phyloP scores from a whole-genome alignment of 371 early-diverging fungal genomes.

The Blastocladiella emersonii region DNA sequence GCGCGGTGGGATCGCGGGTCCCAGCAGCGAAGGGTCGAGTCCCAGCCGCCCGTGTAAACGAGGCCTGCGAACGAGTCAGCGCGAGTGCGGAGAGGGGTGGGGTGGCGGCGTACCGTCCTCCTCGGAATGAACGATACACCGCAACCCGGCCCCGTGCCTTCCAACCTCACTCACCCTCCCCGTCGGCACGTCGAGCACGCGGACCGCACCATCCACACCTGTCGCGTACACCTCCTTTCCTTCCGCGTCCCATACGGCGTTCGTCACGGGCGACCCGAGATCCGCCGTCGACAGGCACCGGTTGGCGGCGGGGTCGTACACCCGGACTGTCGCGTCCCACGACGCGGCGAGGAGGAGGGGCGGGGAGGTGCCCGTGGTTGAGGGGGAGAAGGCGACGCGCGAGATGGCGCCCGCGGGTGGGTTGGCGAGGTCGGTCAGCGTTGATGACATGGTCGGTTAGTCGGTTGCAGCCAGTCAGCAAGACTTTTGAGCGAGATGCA shows the following conservation, averaged over 20 bases:
- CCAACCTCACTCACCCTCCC: conserved; percentile 33
- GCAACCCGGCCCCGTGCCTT: conserved; percentile 26
- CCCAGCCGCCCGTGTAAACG: conserved; percentile 79
- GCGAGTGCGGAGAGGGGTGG: conserved; percentile 4
- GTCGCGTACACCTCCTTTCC: conserved; percentile 38
- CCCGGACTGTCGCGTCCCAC: conserved; percentile 77
- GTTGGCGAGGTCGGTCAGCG: too few species aligned
- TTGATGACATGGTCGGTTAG: too few species aligned
- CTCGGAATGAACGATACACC: conserved; percentile 13
- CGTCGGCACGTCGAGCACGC: conserved; percentile 44
- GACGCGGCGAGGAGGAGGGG: conserved; percentile 56
- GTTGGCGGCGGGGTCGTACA: conserved; percentile 60
- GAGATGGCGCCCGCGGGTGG: conserved; percentile 83
- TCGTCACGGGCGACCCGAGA: conserved; percentile 55
- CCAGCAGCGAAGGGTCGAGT: conserved; percentile 65
- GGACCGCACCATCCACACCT: conserved; percentile 41
- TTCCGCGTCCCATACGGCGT: conserved; percentile 49
- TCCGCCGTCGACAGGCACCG: conserved; percentile 24
- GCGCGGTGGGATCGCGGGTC: conserved; percentile 40
- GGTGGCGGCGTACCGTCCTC: conserved; percentile 6
- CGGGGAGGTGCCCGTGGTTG: conserved; percentile 43
- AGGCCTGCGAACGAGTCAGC: conserved; percentile 23
- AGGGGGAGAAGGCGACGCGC: conserved; percentile 49
- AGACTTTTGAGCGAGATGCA: too few species aligned
- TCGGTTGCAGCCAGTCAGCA: too few species aligned